These are phyloP conservation scores for Fusarium pininemorale DNA, from an alignment of 2,329 filamentous ascomycete species.

Conservation along the genomic window DNA sequence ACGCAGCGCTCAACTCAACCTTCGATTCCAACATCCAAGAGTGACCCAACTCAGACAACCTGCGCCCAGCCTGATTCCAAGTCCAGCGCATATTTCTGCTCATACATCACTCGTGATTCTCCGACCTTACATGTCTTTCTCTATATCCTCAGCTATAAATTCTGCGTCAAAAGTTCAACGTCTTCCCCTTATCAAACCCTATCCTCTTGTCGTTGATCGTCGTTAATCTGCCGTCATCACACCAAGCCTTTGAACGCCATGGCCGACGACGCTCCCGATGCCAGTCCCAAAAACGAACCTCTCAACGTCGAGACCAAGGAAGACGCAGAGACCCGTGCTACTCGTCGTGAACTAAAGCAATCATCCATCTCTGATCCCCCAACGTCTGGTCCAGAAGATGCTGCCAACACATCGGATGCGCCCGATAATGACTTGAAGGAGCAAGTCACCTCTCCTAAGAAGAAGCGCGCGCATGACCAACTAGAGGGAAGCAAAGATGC, in stretches of 20 bases:
- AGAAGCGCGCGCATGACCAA: slow-evolving; percentile 70
- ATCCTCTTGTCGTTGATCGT: background rate
- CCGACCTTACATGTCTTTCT: background rate
- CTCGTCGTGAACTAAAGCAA: slow-evolving; percentile 71
- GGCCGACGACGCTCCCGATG: slow-evolving; percentile 55
- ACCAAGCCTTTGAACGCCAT: slow-evolving; percentile 46
- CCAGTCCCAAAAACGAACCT: slow-evolving; percentile 51
- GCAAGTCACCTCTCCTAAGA: slow-evolving; percentile 68
- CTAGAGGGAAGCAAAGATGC: slow-evolving; percentile 60
- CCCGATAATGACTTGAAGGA: slow-evolving; percentile 55
- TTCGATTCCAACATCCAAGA: slow-evolving; percentile 29
- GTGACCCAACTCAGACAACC: slow-evolving; percentile 34
- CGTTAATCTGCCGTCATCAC: slow-evolving; percentile 25
- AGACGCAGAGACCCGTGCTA: slow-evolving; percentile 70
- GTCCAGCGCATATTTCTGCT: slow-evolving; percentile 12
- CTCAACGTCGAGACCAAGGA: slow-evolving; percentile 55
- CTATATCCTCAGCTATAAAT: background rate
- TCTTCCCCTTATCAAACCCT: background rate
- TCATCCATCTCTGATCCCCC: slow-evolving; percentile 66
- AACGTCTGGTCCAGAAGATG: slow-evolving; percentile 38
- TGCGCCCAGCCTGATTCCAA: slow-evolving; percentile 28
- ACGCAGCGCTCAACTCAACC: slow-evolving; percentile 34
- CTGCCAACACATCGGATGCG: slow-evolving; percentile 47
- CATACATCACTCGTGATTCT: background rate
- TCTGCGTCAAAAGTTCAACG: background rate